Evolutionary conservation across 1,284 basidiomycete genomes (phyloP), one percentile per base, ranked within the genome.

Genomic region (Ceratobasidium sp.): DNA sequence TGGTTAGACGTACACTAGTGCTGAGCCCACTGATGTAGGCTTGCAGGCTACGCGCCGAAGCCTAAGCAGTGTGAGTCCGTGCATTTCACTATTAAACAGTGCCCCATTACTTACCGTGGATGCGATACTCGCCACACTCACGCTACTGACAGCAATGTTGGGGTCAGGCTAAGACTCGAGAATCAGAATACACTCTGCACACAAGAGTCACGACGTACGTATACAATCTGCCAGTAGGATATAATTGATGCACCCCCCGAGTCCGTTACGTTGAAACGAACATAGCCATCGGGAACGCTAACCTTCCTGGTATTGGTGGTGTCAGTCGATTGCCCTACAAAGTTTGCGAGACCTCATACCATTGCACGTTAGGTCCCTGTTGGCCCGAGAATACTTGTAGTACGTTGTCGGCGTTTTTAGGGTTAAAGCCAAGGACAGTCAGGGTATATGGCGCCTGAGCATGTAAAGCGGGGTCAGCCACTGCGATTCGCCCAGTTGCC

Each of bases 181-280:
- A 64, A 4, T 44, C 61, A n/a, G n/a, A 44, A 44, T 49, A 17
- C 13, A 44, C 15, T 29, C 15, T 5, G 25, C 17, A 22, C 15
- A 19, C 1, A 4, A 61, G 15, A 22, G 9, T 9, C 22, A 22
- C 11, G 29, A 66, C 64, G 22, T 29, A 66, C 64, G 22, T 66
- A 66, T 22, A 66, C 64, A 19, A 19, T 25, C 29, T 66, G 64
- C 64, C 64, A 66, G 25, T 49, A 66, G 5, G 64, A 66, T 4
- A 46, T 46, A 29, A 66, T 44, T 9, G 64, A 13, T 25, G 11
- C 43, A 5, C 64, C 64, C 1, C 6, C 25, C 8, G 64, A 37
- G 51, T 66, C 64, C 17, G 64, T 29, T 29, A 51, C 64, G 44
- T 66, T 66, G 44, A 66, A 66, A 17, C 64, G 64, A 44, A 66